phyloP scores from a whole-genome alignment of 352 stramenopile species.

The Halophytophthora polymorphica region DNA sequence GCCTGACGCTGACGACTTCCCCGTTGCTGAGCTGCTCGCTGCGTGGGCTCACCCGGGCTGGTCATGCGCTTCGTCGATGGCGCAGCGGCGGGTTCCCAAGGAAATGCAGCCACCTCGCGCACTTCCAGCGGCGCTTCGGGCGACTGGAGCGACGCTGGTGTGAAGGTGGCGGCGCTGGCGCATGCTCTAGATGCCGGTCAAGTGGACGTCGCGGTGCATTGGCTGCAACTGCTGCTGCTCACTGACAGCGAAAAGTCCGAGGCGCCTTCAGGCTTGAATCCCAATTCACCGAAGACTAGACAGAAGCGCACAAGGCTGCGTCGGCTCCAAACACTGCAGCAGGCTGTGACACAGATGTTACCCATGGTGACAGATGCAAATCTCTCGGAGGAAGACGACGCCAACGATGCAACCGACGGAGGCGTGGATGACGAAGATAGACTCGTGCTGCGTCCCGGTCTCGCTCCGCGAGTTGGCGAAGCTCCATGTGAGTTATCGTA shows the following conservation, averaged over 20 bases:
- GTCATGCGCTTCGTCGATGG: no score
- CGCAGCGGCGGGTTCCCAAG: no score
- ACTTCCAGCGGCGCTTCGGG: no score
- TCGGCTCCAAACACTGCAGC: conserved; percentile 16
- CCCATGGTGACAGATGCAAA: conserved; percentile 2
- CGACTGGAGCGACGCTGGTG: background rate
- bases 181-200: conserved; percentile 28
- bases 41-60: no score
- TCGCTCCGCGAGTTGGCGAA: conserved; percentile 3
- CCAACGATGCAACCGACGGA: background rate
- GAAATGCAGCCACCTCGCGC: no score
- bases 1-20: no score
- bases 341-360: conserved; percentile 15
- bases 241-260: conserved; percentile 2
- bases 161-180: conserved; percentile 9
- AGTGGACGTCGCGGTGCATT: conserved; percentile 38
- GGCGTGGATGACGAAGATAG: background rate
- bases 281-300: background rate
- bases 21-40: no score
- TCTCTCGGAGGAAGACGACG: background rate
- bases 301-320: conserved; percentile 2
- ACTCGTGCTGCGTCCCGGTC: conserved; percentile 12
- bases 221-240: conserved; percentile 34
- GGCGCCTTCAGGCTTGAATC: background rate
- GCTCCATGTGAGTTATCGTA: conserved; percentile 35